Evolutionary conservation across 2,329 filamentous ascomycete species (phyloP), one percentile per base, ranked within the genome.

Genomic region (Juglanconis sp.): DNA sequence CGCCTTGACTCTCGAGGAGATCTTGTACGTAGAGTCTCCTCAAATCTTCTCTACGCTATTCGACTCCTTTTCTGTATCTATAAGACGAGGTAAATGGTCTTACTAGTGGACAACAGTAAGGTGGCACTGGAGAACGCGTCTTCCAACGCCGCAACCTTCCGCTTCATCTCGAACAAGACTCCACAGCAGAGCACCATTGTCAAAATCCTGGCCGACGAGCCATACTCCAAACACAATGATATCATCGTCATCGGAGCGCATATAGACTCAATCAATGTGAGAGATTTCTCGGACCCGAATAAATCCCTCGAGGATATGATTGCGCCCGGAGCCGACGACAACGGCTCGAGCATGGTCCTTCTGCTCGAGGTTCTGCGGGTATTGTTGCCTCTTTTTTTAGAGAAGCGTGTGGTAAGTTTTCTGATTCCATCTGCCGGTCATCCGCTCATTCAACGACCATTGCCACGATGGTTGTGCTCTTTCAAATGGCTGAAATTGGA

Each of bases 241-340:
- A 17, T 52, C 6, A 32, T 59, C 5, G 8, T 50, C 6, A 9
- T 59, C 13, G 57, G 57, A 15, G 57, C 57, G 13, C 57, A 59
- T 13, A 50, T 59, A 30, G 57, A 59, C 15, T 59, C 57, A 3
- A 48, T 53, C 57, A 55, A 42, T n/a, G 11, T 13, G 2, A 4
- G 5, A 4, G 6, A 31, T 35, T 31, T 31, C 4, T 13, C 3
- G 1, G n/a, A 46, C 13, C 3, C 13, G 4, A 42, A 13, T 35
- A 10, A 3, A 11, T 36, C 15, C 4, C 7, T 11, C 7, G 46
- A 54, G 11, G 31, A 46, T 3, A 42, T 55, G 57, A 17, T n/a
- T 6, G 57, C 57, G 15, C 57, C 57, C 5, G 57, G 57, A 36
- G 57, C 57, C 32, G 57, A 59, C 8, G 57, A 59, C 35, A 59